A percentile compares a stretch with the other conserved stretches of the same genome.
Conservation (phyloP, 164 flowering plant species). For the Akebia trifoliata region DNA sequence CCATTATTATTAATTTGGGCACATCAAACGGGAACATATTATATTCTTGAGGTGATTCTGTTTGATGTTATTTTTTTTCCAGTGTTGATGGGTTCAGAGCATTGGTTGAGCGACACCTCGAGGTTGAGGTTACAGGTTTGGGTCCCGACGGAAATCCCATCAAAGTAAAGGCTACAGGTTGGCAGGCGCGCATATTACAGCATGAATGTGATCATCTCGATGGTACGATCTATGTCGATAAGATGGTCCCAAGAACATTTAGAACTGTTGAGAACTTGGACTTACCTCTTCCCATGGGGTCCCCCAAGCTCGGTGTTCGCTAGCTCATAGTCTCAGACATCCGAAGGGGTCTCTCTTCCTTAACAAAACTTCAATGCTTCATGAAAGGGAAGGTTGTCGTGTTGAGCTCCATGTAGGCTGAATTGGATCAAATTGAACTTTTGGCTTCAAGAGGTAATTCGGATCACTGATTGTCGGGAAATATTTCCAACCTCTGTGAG, state of each 20-base stretch:
- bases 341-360: no score
- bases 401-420: no score
- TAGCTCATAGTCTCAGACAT: conserved; percentile 10
- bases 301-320: conserved; percentile 63
- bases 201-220: conserved; percentile 95
- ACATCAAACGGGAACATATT: not conserved
- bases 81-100: conserved; percentile 95
- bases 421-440: no score
- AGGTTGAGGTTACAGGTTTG: conserved; percentile 82
- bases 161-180: conserved; percentile 71
- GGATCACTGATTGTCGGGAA: no score
- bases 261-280: conserved; percentile 71
- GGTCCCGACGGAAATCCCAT: conserved; percentile 63
- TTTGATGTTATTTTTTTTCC: conserved; percentile 13
- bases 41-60: not conserved
- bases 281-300: conserved; percentile 73
- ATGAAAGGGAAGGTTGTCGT: not conserved
- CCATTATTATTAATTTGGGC: no score
- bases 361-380: not conserved
- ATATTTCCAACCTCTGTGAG: no score
- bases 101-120: conserved; percentile 67
- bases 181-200: conserved; percentile 92
- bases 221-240: conserved; percentile 87
- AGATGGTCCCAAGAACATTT: conserved; percentile 73
- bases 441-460: no score